Evolutionary conservation across 768 basidiomycete genomes (phyloP).

Genomic region (Leccinum disarticulatum): DNA sequence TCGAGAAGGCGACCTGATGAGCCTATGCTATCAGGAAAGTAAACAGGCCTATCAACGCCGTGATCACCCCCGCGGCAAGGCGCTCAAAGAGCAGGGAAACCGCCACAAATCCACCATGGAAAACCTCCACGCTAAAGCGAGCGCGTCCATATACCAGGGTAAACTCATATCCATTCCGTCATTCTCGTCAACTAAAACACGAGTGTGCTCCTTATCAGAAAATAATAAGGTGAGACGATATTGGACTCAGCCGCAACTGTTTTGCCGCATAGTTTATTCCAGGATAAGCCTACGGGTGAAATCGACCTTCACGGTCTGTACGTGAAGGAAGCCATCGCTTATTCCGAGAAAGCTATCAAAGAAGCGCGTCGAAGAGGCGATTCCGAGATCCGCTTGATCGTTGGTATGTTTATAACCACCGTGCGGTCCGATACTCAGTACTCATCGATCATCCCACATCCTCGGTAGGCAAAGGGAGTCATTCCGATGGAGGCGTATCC

Average conservation of each 20-base stretch:
- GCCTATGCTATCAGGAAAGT: conserved; percentile 59
- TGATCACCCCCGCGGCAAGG: conserved; percentile 76
- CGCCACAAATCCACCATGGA: conserved; percentile 75
- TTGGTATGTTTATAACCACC: conserved; percentile 53
- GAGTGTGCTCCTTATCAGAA: conserved; percentile 39
- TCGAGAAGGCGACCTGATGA: conserved; percentile 76
- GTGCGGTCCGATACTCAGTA: neutral
- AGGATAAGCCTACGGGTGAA: conserved; percentile 67
- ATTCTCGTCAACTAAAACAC: neutral
- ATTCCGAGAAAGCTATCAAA: conserved; percentile 67
- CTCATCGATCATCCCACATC: neutral
- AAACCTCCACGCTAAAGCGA: conserved; percentile 71
- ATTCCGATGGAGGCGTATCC: conserved; percentile 72
- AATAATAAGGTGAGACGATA: conserved; percentile 61
- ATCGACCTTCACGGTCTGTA: conserved; percentile 91
- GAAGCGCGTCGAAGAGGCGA: conserved; percentile 62
- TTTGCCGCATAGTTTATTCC: conserved; percentile 3
- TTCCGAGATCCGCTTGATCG: conserved; percentile 72
- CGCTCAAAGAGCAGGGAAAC: conserved; percentile 78
- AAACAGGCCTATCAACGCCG: conserved; percentile 70
- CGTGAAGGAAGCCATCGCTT: conserved; percentile 85
- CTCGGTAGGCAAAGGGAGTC: conserved; percentile 74
- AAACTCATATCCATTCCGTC: conserved; percentile 35
- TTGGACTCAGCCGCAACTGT: neutral
- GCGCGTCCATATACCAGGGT: conserved; percentile 74